A percentile compares a stretch with the other conserved stretches of the same genome.
Conservation (phyloP, 768 basidiomycete genomes). For the Lentinula raphanica region DNA sequence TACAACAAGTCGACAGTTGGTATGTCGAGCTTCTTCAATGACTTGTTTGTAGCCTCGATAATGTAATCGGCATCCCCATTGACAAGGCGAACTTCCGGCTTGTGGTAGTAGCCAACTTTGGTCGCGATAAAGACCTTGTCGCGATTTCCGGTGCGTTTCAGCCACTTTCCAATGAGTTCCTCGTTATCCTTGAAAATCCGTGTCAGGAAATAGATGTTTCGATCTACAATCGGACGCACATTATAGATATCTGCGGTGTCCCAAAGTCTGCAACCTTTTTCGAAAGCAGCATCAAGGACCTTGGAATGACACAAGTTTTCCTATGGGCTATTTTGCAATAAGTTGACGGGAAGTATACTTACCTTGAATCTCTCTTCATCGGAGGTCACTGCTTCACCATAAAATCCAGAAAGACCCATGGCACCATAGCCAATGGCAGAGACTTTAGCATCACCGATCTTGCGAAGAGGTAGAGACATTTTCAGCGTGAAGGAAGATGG, state of each 20-base stretch:
- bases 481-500: background rate
- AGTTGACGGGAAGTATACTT: background rate
- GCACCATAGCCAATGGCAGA: constrained; percentile 46
- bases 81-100: constrained; percentile 8
- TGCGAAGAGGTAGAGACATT: constrained; percentile 5
- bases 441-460: constrained; percentile 29
- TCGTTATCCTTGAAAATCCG: constrained; percentile 23
- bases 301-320: too few species aligned
- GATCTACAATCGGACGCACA: background rate
- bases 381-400: constrained; percentile 32
- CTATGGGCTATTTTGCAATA: too few species aligned
- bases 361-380: constrained; percentile 53
- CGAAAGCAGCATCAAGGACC: constrained; percentile 35
- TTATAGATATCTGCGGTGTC: constrained; percentile 39
- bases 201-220: background rate
- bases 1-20: constrained; percentile 43
- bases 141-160: constrained; percentile 34
- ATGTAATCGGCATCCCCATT: constrained; percentile 34
- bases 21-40: constrained; percentile 37
- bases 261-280: constrained; percentile 35
- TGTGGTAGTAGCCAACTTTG: constrained; percentile 31
- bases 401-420: constrained; percentile 40
- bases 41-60: constrained; percentile 29
- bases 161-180: constrained; percentile 40
- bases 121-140: constrained; percentile 44